These are phyloP conservation scores for Logfia minima DNA, from an alignment of 129 eudicot species.

Conservation along the genomic window DNA sequence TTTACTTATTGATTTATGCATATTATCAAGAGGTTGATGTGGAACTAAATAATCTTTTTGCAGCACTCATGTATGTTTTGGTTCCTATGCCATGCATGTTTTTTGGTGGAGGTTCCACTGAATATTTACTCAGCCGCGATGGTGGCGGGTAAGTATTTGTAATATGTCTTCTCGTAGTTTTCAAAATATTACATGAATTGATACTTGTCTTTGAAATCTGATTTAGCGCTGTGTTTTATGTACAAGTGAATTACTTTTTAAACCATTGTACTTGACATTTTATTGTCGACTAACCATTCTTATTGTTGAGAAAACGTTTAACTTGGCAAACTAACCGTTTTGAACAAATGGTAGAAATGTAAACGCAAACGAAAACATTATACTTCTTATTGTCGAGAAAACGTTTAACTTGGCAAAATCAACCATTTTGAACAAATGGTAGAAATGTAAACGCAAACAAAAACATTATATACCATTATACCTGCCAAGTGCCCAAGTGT, in stretches of 20 bases:
- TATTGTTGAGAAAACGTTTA: background rate
- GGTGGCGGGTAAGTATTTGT: constrained; percentile 86
- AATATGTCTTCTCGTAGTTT: constrained; percentile 13
- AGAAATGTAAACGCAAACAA: constrained; percentile 7
- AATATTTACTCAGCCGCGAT: constrained; percentile 79
- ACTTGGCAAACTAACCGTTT: background rate
- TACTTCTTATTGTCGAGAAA: constrained; percentile 7
- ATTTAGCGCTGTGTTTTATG: background rate
- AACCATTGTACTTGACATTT: constrained; percentile 11
- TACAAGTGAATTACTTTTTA: constrained; percentile 8
- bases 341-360: constrained; percentile 13
- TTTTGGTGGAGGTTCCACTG: constrained; percentile 99
- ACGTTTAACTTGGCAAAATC: background rate
- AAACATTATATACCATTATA: background rate
- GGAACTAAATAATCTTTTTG: constrained; percentile 27
- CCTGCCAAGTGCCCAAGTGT: constrained; percentile 7
- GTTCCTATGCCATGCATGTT: constrained; percentile 99
- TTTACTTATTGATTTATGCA: constrained; percentile 3
- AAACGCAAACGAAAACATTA: constrained; percentile 3
- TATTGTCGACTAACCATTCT: constrained; percentile 1
- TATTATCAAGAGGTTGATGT: constrained; percentile 9
- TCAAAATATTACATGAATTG: background rate
- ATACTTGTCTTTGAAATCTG: background rate
- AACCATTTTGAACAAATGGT: constrained; percentile 9
- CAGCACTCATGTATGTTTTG: constrained; percentile 95